Base-by-base conservation (phyloP, 768 basidiomycete species). In the Psilocybe azurescens region DNA sequence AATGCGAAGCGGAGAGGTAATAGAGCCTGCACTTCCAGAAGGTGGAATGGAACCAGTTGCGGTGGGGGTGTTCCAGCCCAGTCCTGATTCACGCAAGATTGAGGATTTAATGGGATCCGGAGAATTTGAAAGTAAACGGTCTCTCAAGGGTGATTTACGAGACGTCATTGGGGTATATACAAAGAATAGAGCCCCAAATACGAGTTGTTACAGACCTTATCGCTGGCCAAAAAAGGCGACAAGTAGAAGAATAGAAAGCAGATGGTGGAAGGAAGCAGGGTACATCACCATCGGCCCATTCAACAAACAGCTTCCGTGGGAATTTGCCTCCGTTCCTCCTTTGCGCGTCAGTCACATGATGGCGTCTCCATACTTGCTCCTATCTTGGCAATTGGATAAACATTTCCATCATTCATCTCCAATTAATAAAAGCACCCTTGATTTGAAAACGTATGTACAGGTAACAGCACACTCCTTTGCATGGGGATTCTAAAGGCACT, bases 1-100 rank as follows among this genome's bases (percentile, higher is more conserved):
- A 65, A 93, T 91, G 63, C 89, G 84, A 48, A 93, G 84, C 20
- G 91, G 91, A 0, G 89, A 86, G 0, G 83, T 86, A 30, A 81
- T 74, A 30, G 81, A 77, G 48, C 72, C 75, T 44, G 69, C 66
- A 53, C 71, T 75, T 48, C 67, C 69, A 13, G 76, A 72, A 32
- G 72, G 70, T 47, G 75, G 71, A 41, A 77, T 72, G 49, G 74
- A 62, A 56, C 72, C 72, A 54, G 73, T 68, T 16, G 73, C 62
- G 20, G 83, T 75, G 24, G 85, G 76, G 28, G 85, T 81, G 36
- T 73, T 77, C 87, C 89, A 89, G 64, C 86, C 87, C 76, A 85
- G 82, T 59, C 84, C 86, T 41, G 88, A 88, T 66, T 88, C 83
- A 58, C 86, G 83, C 69, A 81, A 77, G 63, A 88, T 88, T 16